Percentiles rank a stretch among this genome's conserved stretches.
These are phyloP conservation scores for Boletellus emodensis DNA, from an alignment of 768 basidiomycete genomes.

Conservation along the genomic window DNA sequence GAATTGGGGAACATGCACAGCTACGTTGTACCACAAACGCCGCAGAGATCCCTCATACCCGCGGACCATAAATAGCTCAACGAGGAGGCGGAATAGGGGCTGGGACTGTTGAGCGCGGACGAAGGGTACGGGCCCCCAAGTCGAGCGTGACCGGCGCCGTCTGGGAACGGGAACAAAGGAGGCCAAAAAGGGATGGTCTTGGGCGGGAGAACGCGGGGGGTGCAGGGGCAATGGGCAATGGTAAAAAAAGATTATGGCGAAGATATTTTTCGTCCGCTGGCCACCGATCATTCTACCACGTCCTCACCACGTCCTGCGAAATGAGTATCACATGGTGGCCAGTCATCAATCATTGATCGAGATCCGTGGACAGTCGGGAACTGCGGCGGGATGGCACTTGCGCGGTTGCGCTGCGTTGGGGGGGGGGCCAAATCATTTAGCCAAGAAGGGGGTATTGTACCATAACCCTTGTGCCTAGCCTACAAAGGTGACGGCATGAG, in stretches of 20 bases:
- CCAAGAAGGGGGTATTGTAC: background rate
- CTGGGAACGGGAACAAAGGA: conserved; percentile 1
- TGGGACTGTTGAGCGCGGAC: background rate
- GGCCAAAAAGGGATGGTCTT: conserved; percentile 2
- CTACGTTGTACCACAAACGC: background rate
- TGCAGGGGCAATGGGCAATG: background rate
- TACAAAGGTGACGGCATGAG: conserved; percentile 19
- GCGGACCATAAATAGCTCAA: background rate
- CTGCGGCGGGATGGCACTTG: background rate
- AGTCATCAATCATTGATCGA: background rate
- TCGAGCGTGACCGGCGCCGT: background rate
- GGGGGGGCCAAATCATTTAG: background rate
- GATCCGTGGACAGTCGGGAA: background rate
- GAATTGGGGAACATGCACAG: background rate
- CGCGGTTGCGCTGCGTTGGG: background rate
- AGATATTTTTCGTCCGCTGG: conserved; percentile 1
- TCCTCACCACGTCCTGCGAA: no score
- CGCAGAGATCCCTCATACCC: background rate
- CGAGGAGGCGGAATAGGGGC: background rate
- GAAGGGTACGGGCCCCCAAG: background rate
- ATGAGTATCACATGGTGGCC: background rate
- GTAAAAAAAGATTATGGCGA: background rate
- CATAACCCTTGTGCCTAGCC: conserved; percentile 7
- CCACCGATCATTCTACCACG: background rate
- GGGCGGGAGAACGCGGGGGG: background rate